phyloP scores from a whole-genome alignment of 1,284 basidiomycete species.

The Apiotrichum mycotoxinovorans region DNA sequence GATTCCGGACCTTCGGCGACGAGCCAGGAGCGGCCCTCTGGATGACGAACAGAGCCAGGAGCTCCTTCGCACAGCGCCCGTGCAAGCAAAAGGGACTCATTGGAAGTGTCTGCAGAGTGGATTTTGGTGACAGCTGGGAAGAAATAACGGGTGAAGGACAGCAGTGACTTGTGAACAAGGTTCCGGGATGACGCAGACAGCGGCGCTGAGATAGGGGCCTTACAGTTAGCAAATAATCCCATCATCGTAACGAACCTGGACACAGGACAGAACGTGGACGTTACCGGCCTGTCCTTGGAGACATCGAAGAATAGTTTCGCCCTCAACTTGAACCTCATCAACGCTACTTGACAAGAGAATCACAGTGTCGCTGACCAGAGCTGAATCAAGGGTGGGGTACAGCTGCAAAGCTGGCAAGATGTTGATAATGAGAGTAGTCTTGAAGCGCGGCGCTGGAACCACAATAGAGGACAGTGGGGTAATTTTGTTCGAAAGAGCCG shows the following conservation, averaged over 20 bases:
- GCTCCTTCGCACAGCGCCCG: conserved; percentile 75
- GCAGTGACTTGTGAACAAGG: conserved; percentile 73
- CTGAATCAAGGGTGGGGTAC: conserved; percentile 79
- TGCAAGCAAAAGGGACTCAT: conserved; percentile 67
- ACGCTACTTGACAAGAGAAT: conserved; percentile 63
- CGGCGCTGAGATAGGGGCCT: conserved; percentile 43
- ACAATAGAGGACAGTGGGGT: conserved; percentile 57
- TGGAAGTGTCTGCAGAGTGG: conserved; percentile 51
- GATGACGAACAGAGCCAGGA: conserved; percentile 58
- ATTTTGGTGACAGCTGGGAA: conserved; percentile 71
- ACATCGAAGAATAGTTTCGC: conserved; percentile 81
- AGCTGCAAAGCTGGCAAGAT: conserved; percentile 66
- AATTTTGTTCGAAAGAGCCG: conserved; percentile 19
- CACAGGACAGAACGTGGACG: conserved; percentile 56
- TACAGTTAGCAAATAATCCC: not conserved
- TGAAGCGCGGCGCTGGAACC: conserved; percentile 78
- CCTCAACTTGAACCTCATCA: conserved; percentile 62
- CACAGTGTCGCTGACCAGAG: conserved; percentile 87
- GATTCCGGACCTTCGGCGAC: conserved; percentile 62
- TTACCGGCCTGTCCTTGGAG: conserved; percentile 70
- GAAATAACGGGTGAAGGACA: conserved; percentile 93
- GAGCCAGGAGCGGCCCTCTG: conserved; percentile 74
- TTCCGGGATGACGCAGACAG: conserved; percentile 58
- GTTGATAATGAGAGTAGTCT: conserved; percentile 82
- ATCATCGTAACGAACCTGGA: conserved; percentile 52